These are phyloP conservation scores for Eimeria sp. DNA, from an alignment of 169 alveolate species.

Conservation along the genomic window DNA sequence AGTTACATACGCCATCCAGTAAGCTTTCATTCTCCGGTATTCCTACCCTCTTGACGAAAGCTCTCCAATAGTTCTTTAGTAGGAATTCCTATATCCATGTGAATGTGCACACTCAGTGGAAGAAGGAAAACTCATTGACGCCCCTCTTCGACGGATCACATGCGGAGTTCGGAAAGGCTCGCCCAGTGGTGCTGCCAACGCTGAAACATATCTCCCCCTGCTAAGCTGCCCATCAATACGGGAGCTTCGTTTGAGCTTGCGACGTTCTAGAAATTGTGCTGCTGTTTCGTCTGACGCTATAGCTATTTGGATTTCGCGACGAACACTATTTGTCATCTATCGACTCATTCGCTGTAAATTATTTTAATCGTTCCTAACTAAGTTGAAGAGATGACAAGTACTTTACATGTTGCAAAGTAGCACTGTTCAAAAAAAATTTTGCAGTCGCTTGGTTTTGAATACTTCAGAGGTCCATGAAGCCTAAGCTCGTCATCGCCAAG, in stretches of 20 bases:
- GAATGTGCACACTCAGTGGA: constrained; percentile 47
- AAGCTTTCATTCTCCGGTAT: background rate
- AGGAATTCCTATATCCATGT: background rate
- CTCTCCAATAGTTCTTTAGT: background rate
- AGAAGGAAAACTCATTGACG: constrained; percentile 44
- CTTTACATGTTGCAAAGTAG: constrained; percentile 28
- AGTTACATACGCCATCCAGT: constrained; percentile 80
- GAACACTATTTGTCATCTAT: background rate
- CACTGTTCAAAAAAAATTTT: constrained; percentile 40
- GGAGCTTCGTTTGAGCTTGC: background rate
- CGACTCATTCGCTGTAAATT: background rate
- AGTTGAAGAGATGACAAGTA: background rate
- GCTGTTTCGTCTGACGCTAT: background rate
- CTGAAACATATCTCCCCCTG: background rate
- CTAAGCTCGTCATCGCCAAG: constrained; percentile 42
- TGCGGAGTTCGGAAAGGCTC: background rate
- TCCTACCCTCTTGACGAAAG: background rate
- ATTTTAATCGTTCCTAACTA: background rate
- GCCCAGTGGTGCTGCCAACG: constrained; percentile 53
- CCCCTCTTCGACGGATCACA: background rate
- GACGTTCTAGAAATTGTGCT: background rate
- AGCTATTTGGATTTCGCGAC: background rate
- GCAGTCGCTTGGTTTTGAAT: constrained; percentile 11
- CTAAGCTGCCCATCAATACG: no score
- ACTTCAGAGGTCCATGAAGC: background rate